A percentile compares a stretch with the other conserved stretches of the same genome.
Conservation (phyloP, 2,329 filamentous ascomycete genomes). For the Scorias spongiosa region DNA sequence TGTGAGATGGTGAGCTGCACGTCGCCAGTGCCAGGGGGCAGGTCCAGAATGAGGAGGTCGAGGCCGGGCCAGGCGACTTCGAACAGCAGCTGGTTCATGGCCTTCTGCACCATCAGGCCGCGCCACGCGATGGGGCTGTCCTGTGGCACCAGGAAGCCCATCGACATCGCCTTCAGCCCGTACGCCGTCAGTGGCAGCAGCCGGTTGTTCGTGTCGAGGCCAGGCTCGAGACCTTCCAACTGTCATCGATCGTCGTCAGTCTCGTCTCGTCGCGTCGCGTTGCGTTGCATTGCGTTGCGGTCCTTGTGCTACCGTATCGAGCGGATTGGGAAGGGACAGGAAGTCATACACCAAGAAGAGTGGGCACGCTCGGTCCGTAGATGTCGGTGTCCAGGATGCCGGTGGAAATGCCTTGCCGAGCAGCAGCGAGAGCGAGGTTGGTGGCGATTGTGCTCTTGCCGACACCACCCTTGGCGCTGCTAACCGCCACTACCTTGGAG, state of each 20-base stretch:
- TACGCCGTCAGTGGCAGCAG: slow-evolving; percentile 84
- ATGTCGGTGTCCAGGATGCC: slow-evolving; percentile 94
- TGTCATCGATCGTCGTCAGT: slow-evolving; percentile 2
- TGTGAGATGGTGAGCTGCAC: slow-evolving; percentile 95
- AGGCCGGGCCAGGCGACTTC: slow-evolving; percentile 87
- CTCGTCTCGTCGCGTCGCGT: too few species aligned
- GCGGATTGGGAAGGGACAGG: neutral
- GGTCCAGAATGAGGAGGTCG: slow-evolving; percentile 75
- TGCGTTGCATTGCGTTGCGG: too few species aligned
- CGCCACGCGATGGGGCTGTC: slow-evolving; percentile 83
- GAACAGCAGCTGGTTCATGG: slow-evolving; percentile 84
- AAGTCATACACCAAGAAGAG: slow-evolving; percentile 58
- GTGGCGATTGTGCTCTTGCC: slow-evolving; percentile 90
- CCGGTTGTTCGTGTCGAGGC: slow-evolving; percentile 42
- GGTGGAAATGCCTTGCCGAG: slow-evolving; percentile 61
- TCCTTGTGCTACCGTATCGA: too few species aligned
- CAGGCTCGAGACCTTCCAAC: slow-evolving; percentile 19
- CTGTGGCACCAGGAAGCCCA: slow-evolving; percentile 80
- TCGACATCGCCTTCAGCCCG: slow-evolving; percentile 95
- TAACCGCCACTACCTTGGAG: slow-evolving; percentile 86
- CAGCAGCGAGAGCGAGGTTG: slow-evolving; percentile 83
- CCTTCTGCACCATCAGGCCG: slow-evolving; percentile 95
- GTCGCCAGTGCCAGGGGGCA: slow-evolving; percentile 90
- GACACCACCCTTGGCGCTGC: slow-evolving; percentile 94
- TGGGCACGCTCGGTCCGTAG: slow-evolving; percentile 90